Evolutionary conservation across 768 basidiomycete genomes (phyloP).

Genomic region (Agrocybe pediades): DNA sequence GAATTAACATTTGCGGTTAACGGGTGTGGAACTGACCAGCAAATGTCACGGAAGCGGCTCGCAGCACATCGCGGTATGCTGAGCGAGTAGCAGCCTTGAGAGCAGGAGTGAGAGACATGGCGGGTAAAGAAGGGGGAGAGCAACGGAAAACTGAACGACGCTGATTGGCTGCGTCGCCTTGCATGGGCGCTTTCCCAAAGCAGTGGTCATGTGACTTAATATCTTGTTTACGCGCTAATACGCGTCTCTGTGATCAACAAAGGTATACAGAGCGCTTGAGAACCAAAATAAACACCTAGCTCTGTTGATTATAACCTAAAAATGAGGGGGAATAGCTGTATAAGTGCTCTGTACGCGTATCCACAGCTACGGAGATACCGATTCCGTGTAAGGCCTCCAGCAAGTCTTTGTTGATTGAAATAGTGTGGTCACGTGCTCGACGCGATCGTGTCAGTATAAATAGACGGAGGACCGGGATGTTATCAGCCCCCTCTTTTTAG

Average conservation of each 20-base stretch:
- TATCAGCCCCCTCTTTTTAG: constrained; percentile 41
- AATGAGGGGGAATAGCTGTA: neutral
- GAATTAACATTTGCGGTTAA: neutral
- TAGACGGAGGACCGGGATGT: constrained; percentile 31
- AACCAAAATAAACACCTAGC: neutral
- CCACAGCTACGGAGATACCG: neutral
- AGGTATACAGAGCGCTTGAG: constrained; percentile 2
- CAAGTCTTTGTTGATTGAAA: constrained; percentile 42
- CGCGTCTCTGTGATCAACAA: constrained; percentile 24
- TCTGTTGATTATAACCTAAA: neutral
- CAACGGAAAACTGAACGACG: constrained; percentile 18
- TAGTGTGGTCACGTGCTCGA: constrained; percentile 38
- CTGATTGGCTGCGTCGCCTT: constrained; percentile 22
- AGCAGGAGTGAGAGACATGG: constrained; percentile 56
- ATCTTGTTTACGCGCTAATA: constrained; percentile 17
- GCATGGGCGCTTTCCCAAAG: constrained; percentile 3
- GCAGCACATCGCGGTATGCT: constrained; percentile 71
- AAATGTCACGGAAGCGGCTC: constrained; percentile 71
- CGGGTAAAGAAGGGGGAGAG: constrained; percentile 13
- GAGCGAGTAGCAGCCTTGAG: constrained; percentile 70
- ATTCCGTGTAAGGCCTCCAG: constrained; percentile 2
- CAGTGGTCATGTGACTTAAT: constrained; percentile 22
- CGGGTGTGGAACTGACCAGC: constrained; percentile 39
- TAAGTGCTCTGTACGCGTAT: neutral
- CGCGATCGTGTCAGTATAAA: constrained; percentile 52